Evolutionary conservation across 306 rosid species (phyloP).

Genomic region (Prunus mira): DNA sequence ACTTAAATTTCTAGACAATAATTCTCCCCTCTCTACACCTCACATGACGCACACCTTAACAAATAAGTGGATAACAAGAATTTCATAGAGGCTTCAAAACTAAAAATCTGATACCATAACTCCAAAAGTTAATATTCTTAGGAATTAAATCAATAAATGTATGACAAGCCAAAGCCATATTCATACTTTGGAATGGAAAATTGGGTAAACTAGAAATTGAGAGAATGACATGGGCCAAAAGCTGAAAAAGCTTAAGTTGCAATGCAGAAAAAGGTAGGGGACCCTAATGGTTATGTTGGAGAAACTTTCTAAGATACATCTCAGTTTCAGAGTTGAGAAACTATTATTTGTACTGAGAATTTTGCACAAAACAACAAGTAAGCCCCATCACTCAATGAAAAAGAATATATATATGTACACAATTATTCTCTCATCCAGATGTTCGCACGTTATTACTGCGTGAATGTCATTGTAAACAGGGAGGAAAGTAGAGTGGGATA

Average conservation of each 20-base stretch:
- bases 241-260: slow-evolving; percentile 3
- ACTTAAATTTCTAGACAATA: too few species aligned
- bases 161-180: neutral
- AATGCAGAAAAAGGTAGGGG: neutral
- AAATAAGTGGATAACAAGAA: neutral
- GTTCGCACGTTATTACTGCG: too few species aligned
- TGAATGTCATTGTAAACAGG: too few species aligned
- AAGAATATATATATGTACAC: neutral
- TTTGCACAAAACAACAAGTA: neutral
- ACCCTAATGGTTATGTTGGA: neutral
- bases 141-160: neutral
- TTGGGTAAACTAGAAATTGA: neutral
- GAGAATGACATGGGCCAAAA: slow-evolving; percentile 27
- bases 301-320: neutral
- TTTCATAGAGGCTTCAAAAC: neutral
- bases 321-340: neutral
- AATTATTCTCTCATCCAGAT: too few species aligned
- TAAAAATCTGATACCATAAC: neutral
- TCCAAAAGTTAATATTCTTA: too few species aligned
- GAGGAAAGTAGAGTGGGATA: too few species aligned
- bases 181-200: slow-evolving; percentile 8
- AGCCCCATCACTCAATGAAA: neutral
- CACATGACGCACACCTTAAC: neutral
- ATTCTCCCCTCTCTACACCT: neutral
- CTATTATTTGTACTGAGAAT: slow-evolving; percentile 6